Evolutionary conservation across 306 rosid species (phyloP), one percentile per base, ranked within the genome.

Genomic region (Alnus rubra): DNA sequence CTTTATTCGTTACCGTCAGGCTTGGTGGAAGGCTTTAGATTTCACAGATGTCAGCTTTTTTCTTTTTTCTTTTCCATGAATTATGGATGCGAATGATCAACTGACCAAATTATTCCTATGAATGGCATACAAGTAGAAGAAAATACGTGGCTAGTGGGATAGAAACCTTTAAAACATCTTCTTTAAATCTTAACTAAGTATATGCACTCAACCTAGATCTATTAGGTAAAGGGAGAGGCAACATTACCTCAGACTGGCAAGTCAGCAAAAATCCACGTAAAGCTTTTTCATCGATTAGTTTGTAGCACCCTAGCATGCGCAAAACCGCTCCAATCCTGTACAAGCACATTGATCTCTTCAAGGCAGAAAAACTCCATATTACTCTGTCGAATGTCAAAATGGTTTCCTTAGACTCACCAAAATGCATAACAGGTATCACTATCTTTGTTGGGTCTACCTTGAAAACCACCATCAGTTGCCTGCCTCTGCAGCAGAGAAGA

Each of bases 391-490:
- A 78, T 14, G 76, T 42, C 70, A 73, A 18, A 35, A 80, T 45
- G 77, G 62, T 42, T 62, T 68, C 30, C 60, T 72, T 64, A 52
- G 48, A 69, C 96, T 77, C 76, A 93, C 99, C 99, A 95, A 83
- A 93, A 95, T 74, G 99, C 98, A 78, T 95, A 95, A 77, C 99
- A 95, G 10, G 97, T 88, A 76, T 93, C 98, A 16, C 91, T 89
- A 60, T 86, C 18, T 89, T 95, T 95, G 90, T 95, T 95, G 51
- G 92, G 88, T 84, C 99, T 85, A 81, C 99, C 99, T 80, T 95
- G 99, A 83, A 93, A 88, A 74, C 98, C 98, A 80, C 99, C 99
- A 83, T 95, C 90, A 30, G 74, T 75, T 48, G 87, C 94, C 80
- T 91, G 98, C 81, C 93, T 87, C 98, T 95, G 88, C 76, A 82